These are phyloP conservation scores for Trichosporon faecale DNA, from an alignment of 1,284 basidiomycete genomes.

Conservation along the genomic window DNA sequence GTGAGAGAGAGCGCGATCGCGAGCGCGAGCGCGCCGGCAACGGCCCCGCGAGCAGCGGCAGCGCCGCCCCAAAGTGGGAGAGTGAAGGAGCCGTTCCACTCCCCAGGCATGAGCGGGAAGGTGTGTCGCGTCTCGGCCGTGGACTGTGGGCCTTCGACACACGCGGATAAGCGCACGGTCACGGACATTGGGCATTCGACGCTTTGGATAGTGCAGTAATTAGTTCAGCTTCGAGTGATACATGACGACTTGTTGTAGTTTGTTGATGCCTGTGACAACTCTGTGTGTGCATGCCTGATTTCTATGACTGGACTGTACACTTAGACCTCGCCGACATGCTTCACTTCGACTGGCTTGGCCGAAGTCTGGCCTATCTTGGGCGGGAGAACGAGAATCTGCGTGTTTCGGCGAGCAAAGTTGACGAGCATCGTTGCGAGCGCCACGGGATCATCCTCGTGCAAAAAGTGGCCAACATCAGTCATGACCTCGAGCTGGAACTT, in stretches of 20 bases:
- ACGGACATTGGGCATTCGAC: not conserved
- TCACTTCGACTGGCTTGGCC: slow-evolving; percentile 54
- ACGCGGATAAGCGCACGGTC: not conserved
- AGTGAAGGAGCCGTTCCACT: slow-evolving; percentile 22
- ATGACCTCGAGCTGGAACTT: slow-evolving; percentile 94
- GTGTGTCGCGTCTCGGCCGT: slow-evolving; percentile 29
- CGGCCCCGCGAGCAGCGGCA: not conserved
- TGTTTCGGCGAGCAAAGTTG: slow-evolving; percentile 89
- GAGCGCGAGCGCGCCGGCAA: slow-evolving; percentile 2
- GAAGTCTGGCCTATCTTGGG: slow-evolving; percentile 47
- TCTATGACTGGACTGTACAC: not conserved
- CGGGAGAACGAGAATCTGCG: slow-evolving; percentile 61
- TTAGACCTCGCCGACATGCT: slow-evolving; percentile 71
- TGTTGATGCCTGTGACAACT: slow-evolving; percentile 8
- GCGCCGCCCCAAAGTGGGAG: slow-evolving; percentile 7
- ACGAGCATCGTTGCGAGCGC: slow-evolving; percentile 73
- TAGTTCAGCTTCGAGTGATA: not conserved
- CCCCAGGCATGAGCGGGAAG: slow-evolving; percentile 28
- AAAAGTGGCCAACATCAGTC: slow-evolving; percentile 81
- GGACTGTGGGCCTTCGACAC: slow-evolving; percentile 41
- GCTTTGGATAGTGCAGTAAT: not conserved
- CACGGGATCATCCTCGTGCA: slow-evolving; percentile 91
- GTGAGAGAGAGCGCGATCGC: slow-evolving; percentile 9
- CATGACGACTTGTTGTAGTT: slow-evolving; percentile 11
- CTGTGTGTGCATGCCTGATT: not conserved